Evolutionary conservation across 352 stramenopile genomes (phyloP).

Genomic region (Pythium oligandrum): DNA sequence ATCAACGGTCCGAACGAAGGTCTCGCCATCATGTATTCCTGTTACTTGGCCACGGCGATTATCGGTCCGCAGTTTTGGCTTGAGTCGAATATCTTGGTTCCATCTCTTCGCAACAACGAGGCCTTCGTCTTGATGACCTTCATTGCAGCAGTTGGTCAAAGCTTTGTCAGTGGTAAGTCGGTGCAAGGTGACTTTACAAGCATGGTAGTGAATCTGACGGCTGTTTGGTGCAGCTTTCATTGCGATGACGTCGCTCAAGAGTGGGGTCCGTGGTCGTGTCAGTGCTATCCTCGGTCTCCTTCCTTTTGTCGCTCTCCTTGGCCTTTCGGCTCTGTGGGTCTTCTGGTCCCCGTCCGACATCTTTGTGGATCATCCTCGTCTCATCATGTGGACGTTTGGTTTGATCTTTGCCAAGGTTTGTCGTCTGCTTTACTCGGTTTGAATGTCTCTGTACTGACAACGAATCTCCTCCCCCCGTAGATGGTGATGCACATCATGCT

Average conservation of each 20-base stretch:
- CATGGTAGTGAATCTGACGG: no score
- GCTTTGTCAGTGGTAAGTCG: conserved; percentile 60
- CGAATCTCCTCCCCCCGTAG: conserved; percentile 19
- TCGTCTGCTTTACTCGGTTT: background rate
- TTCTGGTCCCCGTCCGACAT: conserved; percentile 79
- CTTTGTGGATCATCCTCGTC: conserved; percentile 71
- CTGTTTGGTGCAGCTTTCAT: conserved; percentile 33
- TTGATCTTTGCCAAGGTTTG: conserved; percentile 78
- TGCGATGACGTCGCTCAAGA: conserved; percentile 61
- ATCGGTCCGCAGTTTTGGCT: conserved; percentile 62
- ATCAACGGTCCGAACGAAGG: conserved; percentile 97
- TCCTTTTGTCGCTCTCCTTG: conserved; percentile 64
- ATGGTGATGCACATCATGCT: conserved; percentile 91
- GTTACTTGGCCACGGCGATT: conserved; percentile 67
- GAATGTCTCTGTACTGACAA: background rate
- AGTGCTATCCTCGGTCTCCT: conserved; percentile 58
- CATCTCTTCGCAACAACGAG: conserved; percentile 75
- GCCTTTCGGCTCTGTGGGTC: conserved; percentile 68
- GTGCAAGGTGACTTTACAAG: no score
- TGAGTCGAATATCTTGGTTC: conserved; percentile 49
- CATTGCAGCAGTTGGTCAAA: conserved; percentile 55
- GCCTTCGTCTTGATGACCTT: conserved; percentile 76
- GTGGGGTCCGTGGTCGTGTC: conserved; percentile 49
- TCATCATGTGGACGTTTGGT: conserved; percentile 84
- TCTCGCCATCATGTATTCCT: conserved; percentile 86